These are phyloP conservation scores for Trichoderma sp. DNA, from an alignment of 2,329 filamentous ascomycete genomes.

Conservation along the genomic window DNA sequence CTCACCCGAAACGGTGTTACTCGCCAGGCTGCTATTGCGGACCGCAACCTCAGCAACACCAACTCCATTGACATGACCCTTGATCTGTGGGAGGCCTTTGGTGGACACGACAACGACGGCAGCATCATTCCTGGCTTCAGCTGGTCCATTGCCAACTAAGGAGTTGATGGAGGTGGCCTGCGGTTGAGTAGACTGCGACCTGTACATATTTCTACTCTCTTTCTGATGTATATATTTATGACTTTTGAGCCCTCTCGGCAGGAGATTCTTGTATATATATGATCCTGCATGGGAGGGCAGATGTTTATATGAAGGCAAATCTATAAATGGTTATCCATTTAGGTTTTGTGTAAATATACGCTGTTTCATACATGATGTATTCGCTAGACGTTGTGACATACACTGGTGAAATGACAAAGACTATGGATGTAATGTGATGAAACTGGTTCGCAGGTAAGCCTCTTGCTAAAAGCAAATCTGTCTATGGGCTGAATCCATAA, in stretches of 20 bases:
- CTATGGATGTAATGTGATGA: neutral
- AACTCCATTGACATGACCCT: constrained; percentile 22
- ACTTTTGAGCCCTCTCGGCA: neutral
- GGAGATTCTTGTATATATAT: neutral
- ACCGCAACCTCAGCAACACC: constrained; percentile 13
- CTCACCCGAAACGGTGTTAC: constrained; percentile 19
- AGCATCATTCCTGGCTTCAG: constrained; percentile 2
- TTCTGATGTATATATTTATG: constrained; percentile 16
- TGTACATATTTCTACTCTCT: constrained; percentile 12
- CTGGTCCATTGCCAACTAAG: neutral
- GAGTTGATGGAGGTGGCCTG: neutral
- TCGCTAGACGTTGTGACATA: neutral
- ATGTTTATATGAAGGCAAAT: neutral
- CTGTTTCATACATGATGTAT: neutral
- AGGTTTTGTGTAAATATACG: neutral
- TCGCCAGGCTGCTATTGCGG: constrained; percentile 17
- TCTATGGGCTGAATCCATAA: too few species aligned
- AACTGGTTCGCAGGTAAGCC: neutral
- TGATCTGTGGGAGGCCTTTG: constrained; percentile 20
- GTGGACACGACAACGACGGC: constrained; percentile 17
- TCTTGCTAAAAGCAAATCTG: neutral
- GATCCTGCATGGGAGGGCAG: neutral
- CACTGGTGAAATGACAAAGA: neutral
- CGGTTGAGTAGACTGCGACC: neutral
- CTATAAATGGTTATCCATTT: neutral